Evolutionary conservation across 1,139 yeast genomes (phyloP).

Genomic region (Blastobotrys malaysiensis): DNA sequence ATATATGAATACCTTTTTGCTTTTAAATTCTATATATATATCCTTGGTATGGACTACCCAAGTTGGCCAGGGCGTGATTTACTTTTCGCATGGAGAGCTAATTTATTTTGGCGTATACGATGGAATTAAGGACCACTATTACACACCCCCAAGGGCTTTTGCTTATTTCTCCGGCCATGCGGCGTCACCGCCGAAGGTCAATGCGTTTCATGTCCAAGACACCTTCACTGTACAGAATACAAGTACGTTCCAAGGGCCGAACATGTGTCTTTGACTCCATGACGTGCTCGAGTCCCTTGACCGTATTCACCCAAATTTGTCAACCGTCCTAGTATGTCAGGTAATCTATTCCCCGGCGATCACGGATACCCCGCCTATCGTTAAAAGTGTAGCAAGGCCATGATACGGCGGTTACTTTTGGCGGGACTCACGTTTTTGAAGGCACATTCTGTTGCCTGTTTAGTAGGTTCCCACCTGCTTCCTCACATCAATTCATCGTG

Average conservation of each 20-base stretch:
- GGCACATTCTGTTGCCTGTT: background rate
- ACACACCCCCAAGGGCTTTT: background rate
- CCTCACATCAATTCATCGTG: background rate
- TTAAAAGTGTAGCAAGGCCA: too few relatives aligned
- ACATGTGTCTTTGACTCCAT: background rate
- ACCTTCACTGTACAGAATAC: background rate
- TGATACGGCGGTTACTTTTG: too few relatives aligned
- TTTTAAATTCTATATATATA: too few relatives aligned
- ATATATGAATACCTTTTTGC: too few relatives aligned
- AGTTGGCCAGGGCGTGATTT: too few relatives aligned
- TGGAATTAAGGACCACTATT: background rate
- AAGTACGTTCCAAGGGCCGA: too few relatives aligned
- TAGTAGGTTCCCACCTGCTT: background rate
- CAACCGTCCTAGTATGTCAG: background rate
- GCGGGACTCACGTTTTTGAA: too few relatives aligned
- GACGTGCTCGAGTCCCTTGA: background rate
- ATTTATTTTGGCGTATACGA: background rate
- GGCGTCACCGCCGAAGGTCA: background rate
- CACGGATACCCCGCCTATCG: too few relatives aligned
- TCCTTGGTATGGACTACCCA: too few relatives aligned
- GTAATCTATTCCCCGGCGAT: background rate
- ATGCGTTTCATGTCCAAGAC: background rate
- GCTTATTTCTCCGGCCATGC: background rate
- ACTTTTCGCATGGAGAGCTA: background rate
- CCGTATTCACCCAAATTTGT: background rate